phyloP scores from a whole-genome alignment of 441 rosid species.

The Geranium incanum region DNA sequence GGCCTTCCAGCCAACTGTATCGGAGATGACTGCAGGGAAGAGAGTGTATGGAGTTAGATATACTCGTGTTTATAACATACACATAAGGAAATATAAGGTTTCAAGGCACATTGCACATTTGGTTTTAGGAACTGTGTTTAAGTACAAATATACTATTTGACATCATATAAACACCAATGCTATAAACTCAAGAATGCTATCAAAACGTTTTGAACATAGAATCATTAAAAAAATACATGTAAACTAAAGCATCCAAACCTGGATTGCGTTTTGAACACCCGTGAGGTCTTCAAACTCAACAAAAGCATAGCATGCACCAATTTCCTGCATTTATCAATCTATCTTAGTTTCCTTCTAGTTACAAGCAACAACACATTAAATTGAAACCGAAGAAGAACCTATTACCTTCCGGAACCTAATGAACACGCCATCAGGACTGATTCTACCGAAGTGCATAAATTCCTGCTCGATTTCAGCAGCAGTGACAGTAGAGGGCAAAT shows the following conservation, averaged over 20 bases:
- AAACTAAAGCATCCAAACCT: slow-evolving; percentile 31
- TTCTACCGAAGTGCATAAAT: slow-evolving; percentile 57
- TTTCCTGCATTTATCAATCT: slow-evolving; percentile 33
- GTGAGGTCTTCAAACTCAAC: slow-evolving; percentile 64
- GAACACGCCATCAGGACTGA: slow-evolving; percentile 65
- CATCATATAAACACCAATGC: not conserved
- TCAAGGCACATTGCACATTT: not conserved
- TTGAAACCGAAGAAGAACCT: not conserved
- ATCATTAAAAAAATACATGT: not conserved
- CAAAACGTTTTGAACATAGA: not conserved
- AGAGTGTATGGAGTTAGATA: not conserved
- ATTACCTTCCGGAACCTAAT: slow-evolving; percentile 58
- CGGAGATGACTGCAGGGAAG: slow-evolving; percentile 66
- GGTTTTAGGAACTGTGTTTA: not conserved
- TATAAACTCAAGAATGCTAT: not conserved
- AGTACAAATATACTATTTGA: no score
- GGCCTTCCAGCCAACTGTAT: slow-evolving; percentile 81
- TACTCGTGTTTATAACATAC: not conserved
- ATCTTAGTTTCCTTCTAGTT: slow-evolving; percentile 18
- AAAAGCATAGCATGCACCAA: slow-evolving; percentile 72
- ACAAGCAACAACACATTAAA: not conserved
- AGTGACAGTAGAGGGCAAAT: slow-evolving; percentile 54
- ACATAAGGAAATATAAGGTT: no score
- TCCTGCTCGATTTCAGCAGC: slow-evolving; percentile 61
- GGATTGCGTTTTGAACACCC: slow-evolving; percentile 60